Conservation (phyloP, 305 asterid genomes). For the Rubia occidens region DNA sequence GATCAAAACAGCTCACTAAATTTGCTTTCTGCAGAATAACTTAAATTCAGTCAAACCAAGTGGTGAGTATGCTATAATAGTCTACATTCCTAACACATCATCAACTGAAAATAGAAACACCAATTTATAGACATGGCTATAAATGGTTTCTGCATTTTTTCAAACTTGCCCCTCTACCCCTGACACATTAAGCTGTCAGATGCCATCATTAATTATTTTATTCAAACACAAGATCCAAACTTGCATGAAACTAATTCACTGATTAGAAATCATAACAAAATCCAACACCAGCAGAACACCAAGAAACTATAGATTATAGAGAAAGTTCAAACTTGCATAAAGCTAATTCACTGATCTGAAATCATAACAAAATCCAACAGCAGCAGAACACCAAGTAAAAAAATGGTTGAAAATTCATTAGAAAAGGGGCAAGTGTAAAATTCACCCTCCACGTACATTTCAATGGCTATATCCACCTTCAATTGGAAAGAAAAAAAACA, state of each 20-base stretch:
- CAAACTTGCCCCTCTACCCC: neutral
- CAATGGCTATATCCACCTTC: slow-evolving; percentile 3
- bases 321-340: neutral
- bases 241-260: neutral
- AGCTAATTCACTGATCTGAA: neutral
- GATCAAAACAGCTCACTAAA: neutral
- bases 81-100: neutral
- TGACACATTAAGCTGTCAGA: neutral
- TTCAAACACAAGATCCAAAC: neutral
- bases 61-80: neutral
- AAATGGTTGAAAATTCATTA: neutral
- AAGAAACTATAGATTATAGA: neutral
- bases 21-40: neutral
- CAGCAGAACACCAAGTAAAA: slow-evolving; percentile 1
- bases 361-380: slow-evolving; percentile 8
- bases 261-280: slow-evolving; percentile 1
- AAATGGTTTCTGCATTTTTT: slow-evolving; percentile 3
- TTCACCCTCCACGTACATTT: slow-evolving; percentile 2
- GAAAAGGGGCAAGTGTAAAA: neutral
- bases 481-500: neutral
- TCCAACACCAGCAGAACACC: slow-evolving; percentile 11
- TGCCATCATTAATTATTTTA: neutral
- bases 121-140: neutral
- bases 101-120: neutral
- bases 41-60: neutral